These are phyloP conservation scores for Pseudozyma pruni DNA, from an alignment of 1,284 basidiomycete genomes.

Conservation along the genomic window DNA sequence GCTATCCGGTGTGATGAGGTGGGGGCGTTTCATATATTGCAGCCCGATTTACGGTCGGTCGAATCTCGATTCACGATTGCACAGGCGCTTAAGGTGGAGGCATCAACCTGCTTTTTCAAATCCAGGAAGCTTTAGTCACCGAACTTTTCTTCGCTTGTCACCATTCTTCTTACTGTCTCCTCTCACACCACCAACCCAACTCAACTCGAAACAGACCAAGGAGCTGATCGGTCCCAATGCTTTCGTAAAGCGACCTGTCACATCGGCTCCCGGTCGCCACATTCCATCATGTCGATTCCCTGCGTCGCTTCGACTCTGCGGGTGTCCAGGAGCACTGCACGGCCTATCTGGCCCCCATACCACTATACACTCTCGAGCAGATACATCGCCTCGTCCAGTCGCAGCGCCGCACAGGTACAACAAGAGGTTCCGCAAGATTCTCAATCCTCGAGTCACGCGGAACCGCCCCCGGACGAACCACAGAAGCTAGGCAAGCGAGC, in stretches of 20 bases:
- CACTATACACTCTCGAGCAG: background rate
- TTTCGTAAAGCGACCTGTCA: too few relatives aligned
- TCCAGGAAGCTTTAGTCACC: constrained; percentile 3
- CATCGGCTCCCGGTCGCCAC: too few relatives aligned
- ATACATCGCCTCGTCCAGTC: constrained; percentile 22
- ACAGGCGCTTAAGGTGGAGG: background rate
- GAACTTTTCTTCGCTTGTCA: background rate
- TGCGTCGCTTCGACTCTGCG: background rate
- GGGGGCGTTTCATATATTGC: constrained; percentile 4
- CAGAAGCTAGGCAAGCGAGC: constrained; percentile 36
- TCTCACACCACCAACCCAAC: too few relatives aligned
- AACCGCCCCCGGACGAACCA: background rate
- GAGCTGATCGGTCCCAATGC: too few relatives aligned
- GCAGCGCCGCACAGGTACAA: constrained; percentile 18
- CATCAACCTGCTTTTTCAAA: too few relatives aligned
- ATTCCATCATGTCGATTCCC: constrained; percentile 1
- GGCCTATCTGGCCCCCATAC: background rate
- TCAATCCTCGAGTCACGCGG: background rate
- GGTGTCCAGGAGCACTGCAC: background rate
- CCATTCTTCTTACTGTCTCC: background rate
- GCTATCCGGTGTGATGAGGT: constrained; percentile 17
- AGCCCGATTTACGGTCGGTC: constrained; percentile 2
- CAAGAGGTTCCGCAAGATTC: background rate
- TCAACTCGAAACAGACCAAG: too few relatives aligned
- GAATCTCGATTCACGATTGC: constrained; percentile 6